Base-by-base conservation (phyloP, 345 rosid genomes). In the Syzygium jambos region DNA sequence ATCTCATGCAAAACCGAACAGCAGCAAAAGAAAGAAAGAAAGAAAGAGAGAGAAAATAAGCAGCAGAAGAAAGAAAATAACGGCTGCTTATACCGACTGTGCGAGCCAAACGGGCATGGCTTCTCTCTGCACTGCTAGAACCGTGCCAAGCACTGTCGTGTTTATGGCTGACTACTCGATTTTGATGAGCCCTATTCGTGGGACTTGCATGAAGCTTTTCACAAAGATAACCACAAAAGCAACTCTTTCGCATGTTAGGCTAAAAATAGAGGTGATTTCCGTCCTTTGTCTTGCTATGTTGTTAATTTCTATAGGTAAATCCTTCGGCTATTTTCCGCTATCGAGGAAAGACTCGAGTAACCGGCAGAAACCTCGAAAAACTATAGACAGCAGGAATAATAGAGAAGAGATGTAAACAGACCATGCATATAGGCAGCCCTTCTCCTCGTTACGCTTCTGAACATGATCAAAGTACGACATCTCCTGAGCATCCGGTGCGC, bases 391-490 rank as follows among this genome's bases (percentile, higher is more conserved):
- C 34, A 73, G 29, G 85, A 54, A 77, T 4, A 41, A 77, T 4
- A 56, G 55, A 25, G 49, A 56, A 29, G 19, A 57, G 41, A 49
- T 21, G 61, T 53, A 30, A 51, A 84, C 91, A 25, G 51, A 93
- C 94, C 86, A 46, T 46, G 95, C 90, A 88, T 91, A 92, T 61
- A 92, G 89, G 89, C 89, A 88, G 87, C 94, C 94, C 86, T 92
- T 94, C 56, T 93, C 95, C n/a, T 92, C 92, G 0, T 53, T 90
- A 84, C 92, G 94, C 78, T 65, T 92, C 86, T 88, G 87, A 54
- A 93, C 86, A 13, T 90, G 92, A 63, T 87, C 91, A 27, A 7
- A 43, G 63, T 92, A 91, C 29, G 93, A 91, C 88, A 89, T 91
- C 87, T 89, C 73, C 85, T 91, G 93, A 16, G 30, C 38, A 12